Evolutionary conservation across 371 early-diverging fungal genomes (phyloP), one percentile per base, ranked within the genome.

Genomic region (Batkoa obscura): DNA sequence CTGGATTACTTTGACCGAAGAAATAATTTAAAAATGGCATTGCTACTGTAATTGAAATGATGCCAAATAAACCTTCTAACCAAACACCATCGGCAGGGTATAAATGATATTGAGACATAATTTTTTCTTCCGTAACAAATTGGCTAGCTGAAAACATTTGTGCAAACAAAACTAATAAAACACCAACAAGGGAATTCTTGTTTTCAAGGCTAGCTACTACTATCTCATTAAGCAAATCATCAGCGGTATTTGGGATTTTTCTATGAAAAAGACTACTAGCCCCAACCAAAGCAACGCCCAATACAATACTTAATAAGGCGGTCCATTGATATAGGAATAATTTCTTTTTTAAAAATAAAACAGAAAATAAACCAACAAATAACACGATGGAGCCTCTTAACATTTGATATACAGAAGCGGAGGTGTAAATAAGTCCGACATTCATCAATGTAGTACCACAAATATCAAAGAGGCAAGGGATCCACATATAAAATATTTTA

Each of bases 391-490:
- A 82, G 10, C 96, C 96, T 32, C 96, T 80, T 35, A 95, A 74
- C 96, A 96, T 96, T 71, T 93, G 94, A 70, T 96, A 96, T 2
- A 94, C 80, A 6, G 88, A 88, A 1, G 94, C 94, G 6, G 90
- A 75, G 30, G 88, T 87, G 62, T 83, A 83, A 57, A 96, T 74
- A 57, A 96, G 69, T 4, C 96, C 96, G 8, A 90, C 86, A 64
- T 88, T 91, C 93, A 96, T 91, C n/a, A 86, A 63, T 71, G 93
- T 91, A 1, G 94, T 95, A 30, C 86, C 90, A 9, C 80, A 75
- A 66, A 95, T 72, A 71, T 95, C 96, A 65, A 88, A 93, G 9
- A 86, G 64, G 0, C 94, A 86, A 3, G 96, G 96, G 5, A 93
- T 60, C 86, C 88, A 86, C 60, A 95, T 80, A 57, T 84, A 66